These are phyloP conservation scores for Candida nanaspora DNA, from an alignment of 805 yeast species.

Conservation along the genomic window DNA sequence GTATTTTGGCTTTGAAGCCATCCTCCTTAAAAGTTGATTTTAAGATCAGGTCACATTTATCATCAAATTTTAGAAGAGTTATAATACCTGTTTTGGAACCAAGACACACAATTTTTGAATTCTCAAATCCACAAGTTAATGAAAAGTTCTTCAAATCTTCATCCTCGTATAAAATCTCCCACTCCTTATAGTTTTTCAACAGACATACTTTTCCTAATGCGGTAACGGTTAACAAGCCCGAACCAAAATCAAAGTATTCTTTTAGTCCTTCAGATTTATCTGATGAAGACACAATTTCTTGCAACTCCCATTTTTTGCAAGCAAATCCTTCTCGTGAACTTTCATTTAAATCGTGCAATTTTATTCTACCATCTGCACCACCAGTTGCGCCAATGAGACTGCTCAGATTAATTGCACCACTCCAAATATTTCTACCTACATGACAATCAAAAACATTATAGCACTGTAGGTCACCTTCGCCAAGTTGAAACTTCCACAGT, in stretches of 20 bases:
- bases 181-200: constrained; percentile 14
- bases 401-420: constrained; percentile 47
- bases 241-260: constrained; percentile 43
- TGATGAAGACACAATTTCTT: constrained; percentile 22
- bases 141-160: constrained; percentile 19
- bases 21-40: constrained; percentile 17
- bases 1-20: constrained; percentile 33
- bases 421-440: constrained; percentile 85
- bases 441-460: constrained; percentile 57
- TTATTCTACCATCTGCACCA: constrained; percentile 87
- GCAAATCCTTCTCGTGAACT: constrained; percentile 23
- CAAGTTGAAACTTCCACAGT: constrained; percentile 51
- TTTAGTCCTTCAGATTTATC: constrained; percentile 51
- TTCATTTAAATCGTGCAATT: constrained; percentile 48
- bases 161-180: constrained; percentile 24
- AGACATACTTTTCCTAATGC: constrained; percentile 49
- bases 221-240: constrained; percentile 46
- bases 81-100: constrained; percentile 34
- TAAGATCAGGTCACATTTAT: constrained; percentile 23
- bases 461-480: constrained; percentile 30
- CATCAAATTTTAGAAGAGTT: constrained; percentile 34
- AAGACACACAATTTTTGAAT: constrained; percentile 15
- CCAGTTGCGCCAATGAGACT: constrained; percentile 63
- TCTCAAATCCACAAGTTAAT: constrained; percentile 17
- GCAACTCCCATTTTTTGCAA: constrained; percentile 21